Conservation (phyloP, 1,284 basidiomycete species). For the Cutaneotrichosporon sp. region DNA sequence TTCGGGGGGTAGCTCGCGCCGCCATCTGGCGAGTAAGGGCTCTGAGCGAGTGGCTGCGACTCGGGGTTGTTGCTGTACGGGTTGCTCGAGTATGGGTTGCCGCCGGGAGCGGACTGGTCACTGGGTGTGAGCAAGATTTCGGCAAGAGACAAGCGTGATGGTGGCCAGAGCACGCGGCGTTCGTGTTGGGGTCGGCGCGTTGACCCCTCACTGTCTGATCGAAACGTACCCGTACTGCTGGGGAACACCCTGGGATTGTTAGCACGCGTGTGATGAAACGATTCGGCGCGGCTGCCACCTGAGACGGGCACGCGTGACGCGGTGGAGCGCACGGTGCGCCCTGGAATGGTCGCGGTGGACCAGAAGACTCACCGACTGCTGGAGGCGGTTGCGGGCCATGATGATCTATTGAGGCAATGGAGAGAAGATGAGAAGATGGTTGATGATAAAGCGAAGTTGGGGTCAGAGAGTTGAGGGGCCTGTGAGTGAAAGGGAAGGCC, state of each 20-base stretch:
- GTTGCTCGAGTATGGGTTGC: slow-evolving; percentile 11
- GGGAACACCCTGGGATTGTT: slow-evolving; percentile 2
- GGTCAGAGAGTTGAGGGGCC: background rate
- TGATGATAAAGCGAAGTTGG: background rate
- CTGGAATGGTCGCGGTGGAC: background rate
- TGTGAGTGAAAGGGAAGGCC: background rate
- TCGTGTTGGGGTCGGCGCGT: background rate
- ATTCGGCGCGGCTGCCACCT: background rate
- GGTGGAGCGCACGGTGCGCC: background rate
- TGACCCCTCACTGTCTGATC: background rate
- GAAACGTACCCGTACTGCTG: slow-evolving; percentile 20
- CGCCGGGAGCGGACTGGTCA: slow-evolving; percentile 17
- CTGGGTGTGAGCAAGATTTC: slow-evolving; percentile 5
- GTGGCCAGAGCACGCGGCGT: background rate
- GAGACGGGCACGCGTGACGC: background rate
- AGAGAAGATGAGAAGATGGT: background rate
- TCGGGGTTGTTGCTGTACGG: slow-evolving; percentile 24
- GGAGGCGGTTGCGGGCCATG: slow-evolving; percentile 28
- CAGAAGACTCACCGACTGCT: slow-evolving; percentile 20
- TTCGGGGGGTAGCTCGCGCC: slow-evolving; percentile 19
- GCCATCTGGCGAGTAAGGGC: slow-evolving; percentile 44
- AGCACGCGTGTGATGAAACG: background rate
- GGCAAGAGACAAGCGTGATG: slow-evolving; percentile 1
- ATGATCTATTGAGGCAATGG: background rate
- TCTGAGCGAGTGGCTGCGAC: slow-evolving; percentile 15